Base-by-base conservation (phyloP, 345 rosid genomes). In the Laguncularia racemosa region DNA sequence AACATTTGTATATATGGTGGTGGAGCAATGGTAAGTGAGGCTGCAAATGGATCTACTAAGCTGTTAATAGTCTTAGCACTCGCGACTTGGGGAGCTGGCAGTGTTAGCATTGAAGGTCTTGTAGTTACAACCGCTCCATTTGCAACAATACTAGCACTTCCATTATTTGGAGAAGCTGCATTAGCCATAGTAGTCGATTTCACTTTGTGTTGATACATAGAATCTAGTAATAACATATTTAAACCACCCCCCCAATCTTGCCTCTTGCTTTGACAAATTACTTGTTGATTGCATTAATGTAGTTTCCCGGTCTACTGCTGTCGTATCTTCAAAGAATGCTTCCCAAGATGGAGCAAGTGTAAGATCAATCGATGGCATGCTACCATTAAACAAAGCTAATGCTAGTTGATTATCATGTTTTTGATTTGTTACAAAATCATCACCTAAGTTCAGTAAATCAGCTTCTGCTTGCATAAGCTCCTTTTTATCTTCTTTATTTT, bases 291-390 rank as follows among this genome's bases (percentile, higher is more conserved):
- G 84, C 55, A 92, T 85, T 57, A 89, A 71, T 15, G 93, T 72
- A 17, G 83, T 74, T 56, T 89, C 97, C 96, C 98, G 89, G 58
- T 84, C 86, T 1, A 74, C 71, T 0, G 76, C n/a, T n/a, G n/a
- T n/a, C n/a, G n/a, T 50, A 20, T 82, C 81, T 0, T 84, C 88
- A 15, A 51, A 59, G 60, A 89, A 86, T 18, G 95, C 86, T 59
- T 84, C 79, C 96, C 97, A 89, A 40, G 65, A 48, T 6, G 78
- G 67, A 49, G 70, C 55, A 0, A 71, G 53, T 1, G 62, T 12
- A 18, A 68, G 48, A 19, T 20, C 47, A 21, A 72, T 46, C 13
- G 64, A 51, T 10, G 75, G 4, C 56, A 60, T 61, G 8, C 51
- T 66, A 1, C 81, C 82, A 20, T 86, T 85, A 57, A 93, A 92